Evolutionary conservation across 805 yeast species (phyloP).

Genomic region (Limtongia smithiae): DNA sequence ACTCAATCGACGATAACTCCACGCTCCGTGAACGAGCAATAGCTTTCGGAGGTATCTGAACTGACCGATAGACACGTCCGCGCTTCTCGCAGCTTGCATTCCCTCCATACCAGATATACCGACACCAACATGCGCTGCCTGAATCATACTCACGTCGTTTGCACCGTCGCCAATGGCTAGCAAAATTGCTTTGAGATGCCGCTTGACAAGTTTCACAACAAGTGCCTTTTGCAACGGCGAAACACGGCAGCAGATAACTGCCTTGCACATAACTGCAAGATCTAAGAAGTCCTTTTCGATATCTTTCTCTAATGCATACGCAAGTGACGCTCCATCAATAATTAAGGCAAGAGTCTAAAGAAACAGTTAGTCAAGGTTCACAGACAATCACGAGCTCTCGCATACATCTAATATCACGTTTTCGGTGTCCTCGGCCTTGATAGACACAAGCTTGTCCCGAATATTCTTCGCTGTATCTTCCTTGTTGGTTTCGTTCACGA

Average conservation of each 20-base stretch:
- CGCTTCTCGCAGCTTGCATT: slow-evolving; percentile 98
- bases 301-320: slow-evolving; percentile 77
- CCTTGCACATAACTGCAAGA: slow-evolving; percentile 82
- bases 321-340: slow-evolving; percentile 90
- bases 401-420: slow-evolving; percentile 50
- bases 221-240: slow-evolving; percentile 96
- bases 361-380: slow-evolving; percentile 18
- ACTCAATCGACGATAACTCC: slow-evolving; percentile 95
- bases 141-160: slow-evolving; percentile 97
- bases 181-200: slow-evolving; percentile 65
- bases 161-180: slow-evolving; percentile 99
- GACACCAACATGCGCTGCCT: slow-evolving; percentile 98
- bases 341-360: slow-evolving; percentile 76
- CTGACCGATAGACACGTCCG: slow-evolving; percentile 96
- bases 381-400: not conserved
- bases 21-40: slow-evolving; percentile 88
- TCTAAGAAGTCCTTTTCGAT: slow-evolving; percentile 74
- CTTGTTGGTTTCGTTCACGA: slow-evolving; percentile 80
- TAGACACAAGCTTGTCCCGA: slow-evolving; percentile 68
- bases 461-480: slow-evolving; percentile 75
- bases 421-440: slow-evolving; percentile 43
- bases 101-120: slow-evolving; percentile 99
- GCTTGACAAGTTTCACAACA: slow-evolving; percentile 90
- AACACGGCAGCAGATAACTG: slow-evolving; percentile 96
- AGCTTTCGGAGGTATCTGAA: slow-evolving; percentile 80